phyloP scores from a whole-genome alignment of 306 rosid species.

The Abrus pulchellus region DNA sequence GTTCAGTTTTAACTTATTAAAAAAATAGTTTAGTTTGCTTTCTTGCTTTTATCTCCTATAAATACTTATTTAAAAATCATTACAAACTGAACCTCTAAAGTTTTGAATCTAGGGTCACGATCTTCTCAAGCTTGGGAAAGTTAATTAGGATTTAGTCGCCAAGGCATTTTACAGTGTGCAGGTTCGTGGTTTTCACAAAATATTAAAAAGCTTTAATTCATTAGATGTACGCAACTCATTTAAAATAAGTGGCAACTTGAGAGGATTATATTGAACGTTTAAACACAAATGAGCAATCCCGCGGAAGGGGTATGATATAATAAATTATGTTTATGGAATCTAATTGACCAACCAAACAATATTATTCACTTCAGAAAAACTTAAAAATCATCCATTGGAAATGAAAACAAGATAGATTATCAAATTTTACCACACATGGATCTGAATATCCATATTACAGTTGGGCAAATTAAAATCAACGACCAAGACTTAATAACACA shows the following conservation, averaged over 20 bases:
- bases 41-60: no score
- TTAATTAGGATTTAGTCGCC: no score
- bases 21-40: no score
- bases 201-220: no score
- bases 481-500: not conserved
- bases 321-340: not conserved
- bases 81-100: no score
- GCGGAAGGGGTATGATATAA: not conserved
- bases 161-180: no score
- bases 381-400: not conserved
- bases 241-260: not conserved
- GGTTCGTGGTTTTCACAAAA: no score
- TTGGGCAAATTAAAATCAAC: not conserved
- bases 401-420: not conserved
- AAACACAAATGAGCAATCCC: not conserved
- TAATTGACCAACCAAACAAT: not conserved
- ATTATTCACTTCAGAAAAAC: not conserved
- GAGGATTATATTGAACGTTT: not conserved
- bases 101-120: no score
- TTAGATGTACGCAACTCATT: no score
- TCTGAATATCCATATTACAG: not conserved
- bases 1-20: no score
- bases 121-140: no score
- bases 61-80: no score
- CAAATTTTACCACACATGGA: not conserved